Evolutionary conservation across 108 stramenopile genomes (phyloP).

Genomic region (Fistulifera pelliculosa): DNA sequence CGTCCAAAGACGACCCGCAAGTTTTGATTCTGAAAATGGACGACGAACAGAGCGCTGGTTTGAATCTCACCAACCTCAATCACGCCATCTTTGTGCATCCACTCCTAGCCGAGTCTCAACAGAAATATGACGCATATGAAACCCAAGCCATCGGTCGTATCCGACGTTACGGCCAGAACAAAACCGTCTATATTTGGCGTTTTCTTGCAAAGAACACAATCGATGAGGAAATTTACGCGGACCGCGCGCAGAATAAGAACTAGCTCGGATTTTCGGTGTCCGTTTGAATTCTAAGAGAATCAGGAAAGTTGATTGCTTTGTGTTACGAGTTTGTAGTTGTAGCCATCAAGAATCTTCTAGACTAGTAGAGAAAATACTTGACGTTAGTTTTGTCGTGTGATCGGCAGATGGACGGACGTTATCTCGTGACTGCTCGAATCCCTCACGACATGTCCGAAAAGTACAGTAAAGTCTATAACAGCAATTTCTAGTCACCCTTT

Average conservation of each 20-base stretch:
- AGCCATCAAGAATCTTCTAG: too few relatives aligned
- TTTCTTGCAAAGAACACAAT: constrained; percentile 25
- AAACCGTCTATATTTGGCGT: constrained; percentile 23
- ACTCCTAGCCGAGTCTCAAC: constrained; percentile 20
- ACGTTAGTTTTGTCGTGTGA: too few relatives aligned
- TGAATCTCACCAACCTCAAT: constrained; percentile 29
- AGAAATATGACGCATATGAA: constrained; percentile 26
- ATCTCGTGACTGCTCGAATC: too few relatives aligned
- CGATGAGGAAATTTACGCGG: constrained; percentile 25
- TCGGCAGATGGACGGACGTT: too few relatives aligned
- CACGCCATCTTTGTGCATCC: constrained; percentile 43
- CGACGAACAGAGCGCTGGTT: constrained; percentile 25
- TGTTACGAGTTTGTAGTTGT: too few relatives aligned
- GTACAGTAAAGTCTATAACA: too few relatives aligned
- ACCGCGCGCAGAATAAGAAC: constrained; percentile 11
- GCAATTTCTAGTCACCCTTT: too few relatives aligned
- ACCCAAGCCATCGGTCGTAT: constrained; percentile 41
- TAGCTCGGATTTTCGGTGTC: too few relatives aligned
- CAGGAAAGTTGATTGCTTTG: too few relatives aligned
- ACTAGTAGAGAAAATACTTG: too few relatives aligned
- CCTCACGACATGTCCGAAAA: too few relatives aligned
- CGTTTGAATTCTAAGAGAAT: too few relatives aligned
- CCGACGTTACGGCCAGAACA: constrained; percentile 26
- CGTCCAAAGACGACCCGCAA: constrained; percentile 16
- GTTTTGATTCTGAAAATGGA: constrained; percentile 29